A percentile compares a stretch with the other conserved stretches of the same genome.
Conservation (phyloP, 768 basidiomycete species). For the Leccinum obscurum region DNA sequence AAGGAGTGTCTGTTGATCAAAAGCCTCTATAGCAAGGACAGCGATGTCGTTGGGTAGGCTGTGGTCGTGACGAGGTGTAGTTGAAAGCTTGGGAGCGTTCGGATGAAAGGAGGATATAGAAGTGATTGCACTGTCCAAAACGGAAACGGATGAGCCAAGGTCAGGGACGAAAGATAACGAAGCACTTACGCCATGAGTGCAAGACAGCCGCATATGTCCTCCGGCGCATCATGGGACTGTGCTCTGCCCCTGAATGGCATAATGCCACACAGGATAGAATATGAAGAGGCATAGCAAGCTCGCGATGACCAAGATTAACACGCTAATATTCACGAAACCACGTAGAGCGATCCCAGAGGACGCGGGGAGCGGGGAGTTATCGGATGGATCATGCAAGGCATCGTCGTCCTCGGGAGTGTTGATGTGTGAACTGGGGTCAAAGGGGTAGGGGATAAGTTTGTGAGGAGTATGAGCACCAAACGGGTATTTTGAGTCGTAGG, state of each 20-base stretch:
- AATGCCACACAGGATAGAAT: conserved; percentile 70
- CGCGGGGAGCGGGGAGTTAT: conserved; percentile 29
- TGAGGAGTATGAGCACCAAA: conserved; percentile 32
- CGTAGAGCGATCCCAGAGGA: conserved; percentile 37
- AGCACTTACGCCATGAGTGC: conserved; percentile 11
- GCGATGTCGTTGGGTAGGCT: not conserved
- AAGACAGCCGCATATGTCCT: not conserved
- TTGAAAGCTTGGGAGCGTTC: conserved; percentile 2
- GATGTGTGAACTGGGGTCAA: conserved; percentile 62
- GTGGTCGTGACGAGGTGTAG: not conserved
- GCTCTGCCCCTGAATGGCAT: not conserved
- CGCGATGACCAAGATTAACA: conserved; percentile 60
- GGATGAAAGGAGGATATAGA: not conserved
- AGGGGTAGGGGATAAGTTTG: conserved; percentile 66
- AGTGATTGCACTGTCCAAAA: not conserved
- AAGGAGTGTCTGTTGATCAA: conserved; percentile 1
- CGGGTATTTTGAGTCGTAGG: conserved; percentile 69
- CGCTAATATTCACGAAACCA: conserved; percentile 67
- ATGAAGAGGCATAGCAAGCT: conserved; percentile 75
- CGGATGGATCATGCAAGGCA: conserved; percentile 62
- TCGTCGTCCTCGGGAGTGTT: conserved; percentile 75
- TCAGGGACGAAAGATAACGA: not conserved
- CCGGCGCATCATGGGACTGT: conserved; percentile 8
- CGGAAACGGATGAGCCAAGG: conserved; percentile 1
- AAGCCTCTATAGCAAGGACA: conserved; percentile 1